A percentile compares a stretch with the other conserved stretches of the same genome.
These are phyloP conservation scores for Suillus plorans DNA, from an alignment of 768 basidiomycete genomes.

Conservation along the genomic window DNA sequence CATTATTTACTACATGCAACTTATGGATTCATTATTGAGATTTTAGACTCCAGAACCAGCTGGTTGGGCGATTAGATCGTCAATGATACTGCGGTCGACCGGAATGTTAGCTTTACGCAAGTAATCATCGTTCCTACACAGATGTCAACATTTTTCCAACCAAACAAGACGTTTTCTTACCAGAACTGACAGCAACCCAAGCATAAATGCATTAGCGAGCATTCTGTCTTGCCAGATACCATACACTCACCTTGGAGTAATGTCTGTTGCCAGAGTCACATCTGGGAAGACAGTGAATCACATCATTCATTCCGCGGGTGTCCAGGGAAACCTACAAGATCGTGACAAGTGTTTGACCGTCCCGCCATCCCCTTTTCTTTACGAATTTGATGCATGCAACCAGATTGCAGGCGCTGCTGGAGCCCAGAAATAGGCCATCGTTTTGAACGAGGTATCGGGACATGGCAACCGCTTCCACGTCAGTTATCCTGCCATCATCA, in stretches of 20 bases:
- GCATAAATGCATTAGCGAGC: background rate
- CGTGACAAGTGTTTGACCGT: constrained; percentile 77
- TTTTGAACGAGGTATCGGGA: constrained; percentile 86
- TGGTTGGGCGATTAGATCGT: constrained; percentile 33
- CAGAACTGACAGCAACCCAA: constrained; percentile 41
- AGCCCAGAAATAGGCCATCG: constrained; percentile 94
- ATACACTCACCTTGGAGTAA: constrained; percentile 70
- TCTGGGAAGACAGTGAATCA: constrained; percentile 32
- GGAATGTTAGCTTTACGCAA: constrained; percentile 41
- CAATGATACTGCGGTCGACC: constrained; percentile 39
- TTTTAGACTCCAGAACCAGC: constrained; percentile 10
- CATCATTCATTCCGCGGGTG: background rate
- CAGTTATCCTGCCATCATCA: constrained; percentile 63
- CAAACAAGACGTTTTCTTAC: constrained; percentile 28
- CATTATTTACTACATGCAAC: constrained; percentile 9
- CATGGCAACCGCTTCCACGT: constrained; percentile 95
- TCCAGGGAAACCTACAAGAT: constrained; percentile 58
- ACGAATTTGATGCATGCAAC: constrained; percentile 86
- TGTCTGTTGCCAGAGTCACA: constrained; percentile 92
- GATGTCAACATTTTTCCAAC: background rate
- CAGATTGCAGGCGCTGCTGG: constrained; percentile 94
- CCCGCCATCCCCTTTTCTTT: constrained; percentile 65
- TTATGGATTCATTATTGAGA: constrained; percentile 14
- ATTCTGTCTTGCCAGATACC: background rate
- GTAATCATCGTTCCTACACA: constrained; percentile 53